phyloP scores from a whole-genome alignment of 495 filamentous ascomycete genomes.

The Penicillium odoratum region DNA sequence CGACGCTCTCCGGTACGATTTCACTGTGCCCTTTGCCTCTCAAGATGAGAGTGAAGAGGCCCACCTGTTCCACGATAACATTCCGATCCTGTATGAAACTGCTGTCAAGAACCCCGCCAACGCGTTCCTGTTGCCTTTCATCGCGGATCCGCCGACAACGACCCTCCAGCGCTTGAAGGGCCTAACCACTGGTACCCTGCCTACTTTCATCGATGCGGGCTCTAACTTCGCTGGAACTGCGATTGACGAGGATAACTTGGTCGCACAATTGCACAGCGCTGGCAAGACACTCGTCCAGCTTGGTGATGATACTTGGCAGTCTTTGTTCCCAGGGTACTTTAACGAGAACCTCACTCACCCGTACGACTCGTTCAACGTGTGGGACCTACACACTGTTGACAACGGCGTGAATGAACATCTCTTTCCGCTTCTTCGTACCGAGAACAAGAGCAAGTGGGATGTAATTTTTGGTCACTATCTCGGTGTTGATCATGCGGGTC shows the following conservation, averaged over 20 bases:
- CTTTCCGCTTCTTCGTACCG: constrained; percentile 71
- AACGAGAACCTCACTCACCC: constrained; percentile 77
- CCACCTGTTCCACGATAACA: constrained; percentile 80
- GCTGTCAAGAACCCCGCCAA: constrained; percentile 70
- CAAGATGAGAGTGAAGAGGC: constrained; percentile 47
- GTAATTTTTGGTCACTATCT: constrained; percentile 90
- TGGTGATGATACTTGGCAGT: constrained; percentile 95
- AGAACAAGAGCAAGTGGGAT: constrained; percentile 76
- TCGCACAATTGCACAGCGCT: constrained; percentile 75
- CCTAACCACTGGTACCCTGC: constrained; percentile 90
- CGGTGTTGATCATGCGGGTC: constrained; percentile 95
- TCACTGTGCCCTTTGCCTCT: constrained; percentile 77
- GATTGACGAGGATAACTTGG: constrained; percentile 96
- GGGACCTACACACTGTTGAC: constrained; percentile 96
- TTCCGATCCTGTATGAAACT: constrained; percentile 82
- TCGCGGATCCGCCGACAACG: constrained; percentile 92
- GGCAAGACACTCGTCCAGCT: constrained; percentile 89
- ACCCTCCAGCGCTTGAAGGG: constrained; percentile 93
- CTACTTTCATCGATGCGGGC: constrained; percentile 90
- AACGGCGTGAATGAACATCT: constrained; percentile 94
- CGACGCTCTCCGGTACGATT: constrained; percentile 94
- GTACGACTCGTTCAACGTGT: constrained; percentile 97
- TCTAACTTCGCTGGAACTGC: constrained; percentile 94
- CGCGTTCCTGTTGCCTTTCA: constrained; percentile 90
- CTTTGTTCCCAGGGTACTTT: constrained; percentile 90